A percentile compares a stretch with the other conserved stretches of the same genome.
phyloP scores from a whole-genome alignment of 148 eudicot species.

The Camellia granthamiana region DNA sequence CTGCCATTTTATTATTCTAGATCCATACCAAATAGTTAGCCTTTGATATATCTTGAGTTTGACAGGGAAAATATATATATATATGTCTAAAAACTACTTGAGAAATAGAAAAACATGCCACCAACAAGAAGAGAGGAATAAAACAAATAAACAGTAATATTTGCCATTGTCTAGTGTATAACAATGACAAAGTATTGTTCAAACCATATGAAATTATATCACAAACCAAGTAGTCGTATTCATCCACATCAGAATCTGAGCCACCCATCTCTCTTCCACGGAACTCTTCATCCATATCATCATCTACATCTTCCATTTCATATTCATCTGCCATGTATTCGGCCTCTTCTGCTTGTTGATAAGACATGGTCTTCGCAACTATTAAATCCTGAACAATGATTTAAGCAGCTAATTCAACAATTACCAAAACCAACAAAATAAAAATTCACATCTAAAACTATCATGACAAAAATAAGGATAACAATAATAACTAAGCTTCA shows the following conservation, averaged over 20 bases:
- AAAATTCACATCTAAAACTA: not conserved
- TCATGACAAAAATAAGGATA: not conserved
- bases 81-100: not conserved
- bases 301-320: conserved; percentile 68
- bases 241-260: conserved; percentile 79
- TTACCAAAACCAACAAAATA: not conserved
- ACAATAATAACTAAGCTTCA: not conserved
- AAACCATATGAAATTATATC: conserved; percentile 1
- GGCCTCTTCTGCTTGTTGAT: conserved; percentile 49
- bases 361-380: conserved; percentile 42
- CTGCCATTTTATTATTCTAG: conserved; percentile 55
- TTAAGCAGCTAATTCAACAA: not conserved
- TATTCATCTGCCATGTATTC: conserved; percentile 66
- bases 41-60: not conserved
- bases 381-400: conserved; percentile 9
- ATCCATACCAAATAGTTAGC: conserved; percentile 3
- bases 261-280: conserved; percentile 52
- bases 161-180: not conserved
- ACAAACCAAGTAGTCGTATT: conserved; percentile 55
- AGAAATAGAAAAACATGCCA: not conserved
- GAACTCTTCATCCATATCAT: conserved; percentile 66
- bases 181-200: not conserved
- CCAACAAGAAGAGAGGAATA: not conserved
- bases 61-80: not conserved
- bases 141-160: not conserved